Percentiles rank a stretch among this genome's conserved stretches.
These are phyloP conservation scores for Boletus mariae DNA, from an alignment of 1,284 basidiomycete species.

Conservation along the genomic window DNA sequence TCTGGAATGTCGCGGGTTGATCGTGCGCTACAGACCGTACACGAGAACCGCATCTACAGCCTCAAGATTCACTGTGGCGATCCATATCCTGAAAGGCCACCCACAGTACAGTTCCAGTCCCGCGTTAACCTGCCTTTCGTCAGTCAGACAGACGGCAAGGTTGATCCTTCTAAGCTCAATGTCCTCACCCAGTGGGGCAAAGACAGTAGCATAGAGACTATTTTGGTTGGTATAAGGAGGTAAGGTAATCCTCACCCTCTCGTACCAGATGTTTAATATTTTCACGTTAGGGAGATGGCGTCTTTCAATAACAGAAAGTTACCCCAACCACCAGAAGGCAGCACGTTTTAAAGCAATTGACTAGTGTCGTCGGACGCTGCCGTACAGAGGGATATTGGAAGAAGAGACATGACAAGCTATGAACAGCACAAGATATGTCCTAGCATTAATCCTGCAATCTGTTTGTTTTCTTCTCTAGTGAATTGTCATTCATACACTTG, in stretches of 20 bases:
- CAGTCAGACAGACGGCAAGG: slow-evolving; percentile 68
- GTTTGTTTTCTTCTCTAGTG: slow-evolving; percentile 14
- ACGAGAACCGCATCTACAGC: slow-evolving; percentile 98
- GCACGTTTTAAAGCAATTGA: slow-evolving; percentile 47
- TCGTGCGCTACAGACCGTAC: slow-evolving; percentile 67
- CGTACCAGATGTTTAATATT: slow-evolving; percentile 2
- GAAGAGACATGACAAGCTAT: slow-evolving; percentile 14
- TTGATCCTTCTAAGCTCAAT: slow-evolving; percentile 68
- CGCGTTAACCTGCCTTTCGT: slow-evolving; percentile 97
- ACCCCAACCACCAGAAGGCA: slow-evolving; percentile 91
- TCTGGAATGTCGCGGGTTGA: slow-evolving; percentile 22
- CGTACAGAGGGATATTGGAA: slow-evolving; percentile 8
- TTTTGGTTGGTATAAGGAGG: slow-evolving; percentile 90
- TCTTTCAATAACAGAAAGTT: slow-evolving; percentile 89
- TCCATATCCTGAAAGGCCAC: slow-evolving; percentile 79
- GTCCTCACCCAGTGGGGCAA: slow-evolving; percentile 75
- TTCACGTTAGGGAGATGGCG: slow-evolving; percentile 81
- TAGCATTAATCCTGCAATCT: slow-evolving; percentile 22
- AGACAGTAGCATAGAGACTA: slow-evolving; percentile 76
- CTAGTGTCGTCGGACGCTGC: not conserved
- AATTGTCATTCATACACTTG: slow-evolving; percentile 14
- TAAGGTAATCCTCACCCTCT: slow-evolving; percentile 28
- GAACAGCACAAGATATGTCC: slow-evolving; percentile 12
- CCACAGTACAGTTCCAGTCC: slow-evolving; percentile 82
- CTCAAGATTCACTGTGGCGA: slow-evolving; percentile 87